phyloP scores from a whole-genome alignment of 805 yeast species.

The Candida ponderosae region DNA sequence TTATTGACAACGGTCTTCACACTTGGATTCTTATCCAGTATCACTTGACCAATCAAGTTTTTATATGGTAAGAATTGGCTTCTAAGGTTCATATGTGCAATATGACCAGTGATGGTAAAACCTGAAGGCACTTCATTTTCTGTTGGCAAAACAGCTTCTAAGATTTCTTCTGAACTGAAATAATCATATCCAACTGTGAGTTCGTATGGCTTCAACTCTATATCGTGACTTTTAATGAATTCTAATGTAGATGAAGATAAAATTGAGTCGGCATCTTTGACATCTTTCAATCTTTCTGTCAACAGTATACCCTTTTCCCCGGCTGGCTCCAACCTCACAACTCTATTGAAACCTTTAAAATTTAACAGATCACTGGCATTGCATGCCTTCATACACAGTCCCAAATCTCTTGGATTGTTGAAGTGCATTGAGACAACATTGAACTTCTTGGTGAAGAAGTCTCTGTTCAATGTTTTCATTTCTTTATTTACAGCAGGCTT shows the following conservation, averaged over 20 bases:
- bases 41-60: conserved; percentile 76
- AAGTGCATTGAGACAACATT: conserved; percentile 62
- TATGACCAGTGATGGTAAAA: conserved; percentile 88
- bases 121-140: conserved; percentile 80
- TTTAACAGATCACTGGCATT: conserved; percentile 29
- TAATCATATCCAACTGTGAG: conserved; percentile 60
- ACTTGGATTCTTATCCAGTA: conserved; percentile 69
- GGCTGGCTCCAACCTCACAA: conserved; percentile 43
- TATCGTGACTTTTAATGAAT: conserved; percentile 39
- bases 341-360: conserved; percentile 26
- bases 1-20: conserved; percentile 89
- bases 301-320: conserved; percentile 42
- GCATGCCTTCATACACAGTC: conserved; percentile 41
- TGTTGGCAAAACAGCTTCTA: conserved; percentile 71
- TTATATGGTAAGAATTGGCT: conserved; percentile 83
- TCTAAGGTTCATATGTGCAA: conserved; percentile 85
- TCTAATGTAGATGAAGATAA: conserved; percentile 35
- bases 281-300: conserved; percentile 37
- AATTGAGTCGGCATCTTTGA: conserved; percentile 27
- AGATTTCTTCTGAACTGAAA: conserved; percentile 88
- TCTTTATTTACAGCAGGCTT: conserved; percentile 63
- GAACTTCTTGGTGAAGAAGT: conserved; percentile 50
- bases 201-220: conserved; percentile 42
- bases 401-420: conserved; percentile 48
- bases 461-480: conserved; percentile 60